phyloP scores from a whole-genome alignment of 2,329 filamentous ascomycete species.

The Bisporella sp. region DNA sequence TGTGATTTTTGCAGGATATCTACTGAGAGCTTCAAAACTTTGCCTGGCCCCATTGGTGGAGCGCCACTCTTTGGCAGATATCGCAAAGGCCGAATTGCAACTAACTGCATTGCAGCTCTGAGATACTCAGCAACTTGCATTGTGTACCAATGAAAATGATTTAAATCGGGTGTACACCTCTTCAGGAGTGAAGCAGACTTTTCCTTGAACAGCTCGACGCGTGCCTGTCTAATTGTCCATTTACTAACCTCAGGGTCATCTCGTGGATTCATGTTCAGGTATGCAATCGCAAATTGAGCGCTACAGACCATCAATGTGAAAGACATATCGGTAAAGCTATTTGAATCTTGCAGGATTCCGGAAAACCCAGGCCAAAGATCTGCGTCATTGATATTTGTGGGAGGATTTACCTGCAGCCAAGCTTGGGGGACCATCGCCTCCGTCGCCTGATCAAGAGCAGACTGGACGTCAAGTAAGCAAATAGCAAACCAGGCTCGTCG shows the following conservation, averaged over 20 bases:
- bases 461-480: not conserved
- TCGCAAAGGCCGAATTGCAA: not conserved
- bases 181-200: not conserved
- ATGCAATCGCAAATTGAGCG: not conserved
- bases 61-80: not conserved
- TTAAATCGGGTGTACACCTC: not conserved
- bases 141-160: not conserved
- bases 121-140: not conserved
- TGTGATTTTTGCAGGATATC: not conserved
- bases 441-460: not conserved
- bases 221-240: not conserved
- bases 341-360: not conserved
- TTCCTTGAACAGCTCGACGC: not conserved
- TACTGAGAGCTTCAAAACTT: not conserved
- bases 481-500: not conserved
- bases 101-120: not conserved
- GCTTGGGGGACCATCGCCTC: not conserved
- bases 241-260: not conserved
- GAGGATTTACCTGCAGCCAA: not conserved
- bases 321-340: not conserved
- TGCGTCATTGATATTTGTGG: not conserved
- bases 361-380: not conserved
- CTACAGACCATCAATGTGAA: not conserved
- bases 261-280: not conserved
- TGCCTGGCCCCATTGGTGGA: not conserved